These are phyloP conservation scores for Phytophthora kernoviae DNA, from an alignment of 352 stramenopile genomes.

Conservation along the genomic window DNA sequence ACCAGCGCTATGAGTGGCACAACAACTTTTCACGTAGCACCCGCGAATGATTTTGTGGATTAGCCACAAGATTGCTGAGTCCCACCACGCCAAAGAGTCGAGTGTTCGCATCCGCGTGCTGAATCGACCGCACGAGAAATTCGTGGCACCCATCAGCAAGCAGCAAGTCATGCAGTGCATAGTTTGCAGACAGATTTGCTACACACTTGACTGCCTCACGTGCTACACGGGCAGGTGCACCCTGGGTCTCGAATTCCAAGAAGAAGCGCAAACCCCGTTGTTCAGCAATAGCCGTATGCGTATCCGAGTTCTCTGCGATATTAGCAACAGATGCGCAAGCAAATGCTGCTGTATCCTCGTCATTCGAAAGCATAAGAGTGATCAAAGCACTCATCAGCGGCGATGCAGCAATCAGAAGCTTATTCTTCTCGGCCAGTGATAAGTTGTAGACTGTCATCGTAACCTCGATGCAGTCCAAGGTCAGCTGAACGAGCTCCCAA, in stretches of 20 bases:
- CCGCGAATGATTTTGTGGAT: conserved; percentile 77
- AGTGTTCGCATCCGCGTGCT: conserved; percentile 64
- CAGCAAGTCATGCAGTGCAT: conserved; percentile 85
- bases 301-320: conserved; percentile 92
- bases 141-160: conserved; percentile 81
- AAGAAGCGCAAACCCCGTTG: conserved; percentile 84
- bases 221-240: conserved; percentile 33
- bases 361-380: conserved; percentile 79
- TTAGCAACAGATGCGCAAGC: conserved; percentile 90
- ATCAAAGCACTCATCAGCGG: conserved; percentile 84
- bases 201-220: conserved; percentile 80
- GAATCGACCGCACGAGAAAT: conserved; percentile 77
- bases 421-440: conserved; percentile 95
- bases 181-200: conserved; percentile 80
- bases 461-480: conserved; percentile 79
- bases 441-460: conserved; percentile 92
- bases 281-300: conserved; percentile 82
- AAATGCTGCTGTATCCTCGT: conserved; percentile 74
- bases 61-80: conserved; percentile 91
- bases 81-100: conserved; percentile 89
- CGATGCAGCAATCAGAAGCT: conserved; percentile 90
- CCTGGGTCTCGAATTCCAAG: conserved; percentile 57
- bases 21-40: conserved; percentile 70
- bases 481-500: conserved; percentile 81
- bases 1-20: conserved; percentile 63